Evolutionary conservation across 164 flowering plant genomes (phyloP), one percentile per base, ranked within the genome.

Genomic region (Warburgia ugandensis): DNA sequence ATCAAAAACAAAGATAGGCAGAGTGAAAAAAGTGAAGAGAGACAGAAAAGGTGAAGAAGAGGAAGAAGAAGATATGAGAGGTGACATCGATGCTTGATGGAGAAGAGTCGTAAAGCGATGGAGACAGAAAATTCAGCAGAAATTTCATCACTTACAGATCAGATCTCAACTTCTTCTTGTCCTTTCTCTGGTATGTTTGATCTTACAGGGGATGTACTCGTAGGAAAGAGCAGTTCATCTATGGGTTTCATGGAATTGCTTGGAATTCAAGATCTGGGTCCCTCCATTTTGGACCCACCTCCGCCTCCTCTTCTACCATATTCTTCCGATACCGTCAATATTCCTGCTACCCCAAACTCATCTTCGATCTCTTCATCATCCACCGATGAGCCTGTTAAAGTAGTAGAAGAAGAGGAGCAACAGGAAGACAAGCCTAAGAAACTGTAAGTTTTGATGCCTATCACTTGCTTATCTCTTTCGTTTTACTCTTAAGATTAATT

Each of bases 321-420:
- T 32, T 45, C 78, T 0, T 77, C 88, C 0, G 96, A 87, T 65
- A 76, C 73, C n/a, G 48, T 70, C 59, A 83, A 77, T 60, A 60
- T 75, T 19, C 86, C 92, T 7, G 66, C 79, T 0, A 78, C 91
- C 0, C 94, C 95, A 1, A 81, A 81, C 60, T 71, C 94, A 0
- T 68, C 78, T 1, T 82, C 94, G 29, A 73, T 84, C 42, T 84
- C 97, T 32, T 77, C 83, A 0, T 78, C 89, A 0, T 82, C 92
- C 5, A 73, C 68, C 7, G 95, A 83, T 57, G 82, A 76, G 0
- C 66, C 61, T 13, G 58, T 65, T 26, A 28, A 22, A 13, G 55
- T 14, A 2, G 69, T 67, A 2, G 72, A 70, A 14, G 64, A 66
- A 5, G 63, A 73, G 1, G 71, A 70, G 1, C 61, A 68, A n/a